These are phyloP conservation scores for Escallonia herrerae DNA, from an alignment of 129 eudicot species.

Conservation along the genomic window DNA sequence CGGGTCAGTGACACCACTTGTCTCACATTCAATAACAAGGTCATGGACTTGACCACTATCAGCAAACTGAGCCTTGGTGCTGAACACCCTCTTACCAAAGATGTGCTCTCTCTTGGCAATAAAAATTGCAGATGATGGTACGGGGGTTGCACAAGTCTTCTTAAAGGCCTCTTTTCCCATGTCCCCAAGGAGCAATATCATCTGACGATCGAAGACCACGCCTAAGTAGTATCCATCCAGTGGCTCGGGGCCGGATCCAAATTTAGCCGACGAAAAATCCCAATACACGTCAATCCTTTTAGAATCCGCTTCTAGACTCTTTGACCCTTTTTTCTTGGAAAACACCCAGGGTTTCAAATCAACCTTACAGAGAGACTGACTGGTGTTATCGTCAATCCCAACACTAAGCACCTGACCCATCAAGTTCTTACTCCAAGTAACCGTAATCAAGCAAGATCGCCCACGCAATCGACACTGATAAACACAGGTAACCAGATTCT, in stretches of 20 bases:
- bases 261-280: constrained; percentile 30
- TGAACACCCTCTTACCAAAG: constrained; percentile 21
- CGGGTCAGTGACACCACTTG: constrained; percentile 11
- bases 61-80: constrained; percentile 27
- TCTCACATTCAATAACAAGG: constrained; percentile 23
- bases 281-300: constrained; percentile 19
- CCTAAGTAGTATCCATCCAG: constrained; percentile 22
- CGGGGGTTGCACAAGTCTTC: constrained; percentile 15
- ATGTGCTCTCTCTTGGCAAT: constrained; percentile 25
- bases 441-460: constrained; percentile 17
- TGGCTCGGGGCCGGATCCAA: constrained; percentile 41
- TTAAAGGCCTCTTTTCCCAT: constrained; percentile 18
- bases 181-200: constrained; percentile 26
- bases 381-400: constrained; percentile 19
- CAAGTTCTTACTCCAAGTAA: constrained; percentile 29
- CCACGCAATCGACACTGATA: constrained; percentile 17
- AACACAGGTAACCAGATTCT: constrained; percentile 24
- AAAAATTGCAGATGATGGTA: constrained; percentile 7
- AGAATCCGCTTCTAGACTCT: constrained; percentile 15
- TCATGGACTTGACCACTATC: constrained; percentile 21
- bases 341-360: constrained; percentile 33
- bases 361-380: constrained; percentile 21
- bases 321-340: constrained; percentile 34
- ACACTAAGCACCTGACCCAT: constrained; percentile 34
- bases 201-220: constrained; percentile 7